Evolutionary conservation across 2,329 filamentous ascomycete species (phyloP).

Genomic region (Lithohypha guttulata): DNA sequence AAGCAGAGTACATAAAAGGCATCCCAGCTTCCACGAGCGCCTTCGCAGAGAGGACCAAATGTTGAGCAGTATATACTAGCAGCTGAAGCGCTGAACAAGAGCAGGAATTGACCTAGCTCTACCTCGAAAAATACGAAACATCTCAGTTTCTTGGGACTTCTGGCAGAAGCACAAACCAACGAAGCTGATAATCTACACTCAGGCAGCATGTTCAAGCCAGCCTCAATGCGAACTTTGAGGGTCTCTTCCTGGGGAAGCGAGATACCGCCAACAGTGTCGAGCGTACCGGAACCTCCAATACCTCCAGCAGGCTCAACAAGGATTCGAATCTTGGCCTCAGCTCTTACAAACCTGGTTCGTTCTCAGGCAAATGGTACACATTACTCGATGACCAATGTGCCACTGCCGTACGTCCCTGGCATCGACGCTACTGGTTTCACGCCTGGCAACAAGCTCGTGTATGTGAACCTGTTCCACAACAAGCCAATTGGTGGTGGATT

Average conservation of each 20-base stretch:
- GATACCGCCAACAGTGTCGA: conserved; percentile 12
- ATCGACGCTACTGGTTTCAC: conserved; percentile 42
- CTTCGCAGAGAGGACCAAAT: no score
- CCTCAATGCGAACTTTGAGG: conserved; percentile 17
- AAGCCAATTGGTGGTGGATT: conserved; percentile 14
- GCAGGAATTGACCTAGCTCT: no score
- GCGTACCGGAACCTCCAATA: conserved; percentile 12
- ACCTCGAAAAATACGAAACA: no score
- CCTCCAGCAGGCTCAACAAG: conserved; percentile 27
- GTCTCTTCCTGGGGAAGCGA: conserved; percentile 15
- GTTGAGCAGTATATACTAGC: no score
- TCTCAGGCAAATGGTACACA: conserved; percentile 44
- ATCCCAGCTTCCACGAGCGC: no score
- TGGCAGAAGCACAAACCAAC: neutral
- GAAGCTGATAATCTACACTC: no score
- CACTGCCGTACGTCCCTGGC: conserved; percentile 43
- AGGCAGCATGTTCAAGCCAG: neutral
- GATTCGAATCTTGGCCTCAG: conserved; percentile 43
- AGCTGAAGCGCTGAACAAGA: no score
- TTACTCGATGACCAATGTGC: conserved; percentile 35
- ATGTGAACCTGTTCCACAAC: conserved; percentile 34
- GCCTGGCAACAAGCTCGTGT: conserved; percentile 39
- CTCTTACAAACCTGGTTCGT: conserved; percentile 45
- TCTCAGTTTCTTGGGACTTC: no score
- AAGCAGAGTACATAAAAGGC: no score